Evolutionary conservation across 1,284 basidiomycete species (phyloP).

Genomic region (Irpex sp.): DNA sequence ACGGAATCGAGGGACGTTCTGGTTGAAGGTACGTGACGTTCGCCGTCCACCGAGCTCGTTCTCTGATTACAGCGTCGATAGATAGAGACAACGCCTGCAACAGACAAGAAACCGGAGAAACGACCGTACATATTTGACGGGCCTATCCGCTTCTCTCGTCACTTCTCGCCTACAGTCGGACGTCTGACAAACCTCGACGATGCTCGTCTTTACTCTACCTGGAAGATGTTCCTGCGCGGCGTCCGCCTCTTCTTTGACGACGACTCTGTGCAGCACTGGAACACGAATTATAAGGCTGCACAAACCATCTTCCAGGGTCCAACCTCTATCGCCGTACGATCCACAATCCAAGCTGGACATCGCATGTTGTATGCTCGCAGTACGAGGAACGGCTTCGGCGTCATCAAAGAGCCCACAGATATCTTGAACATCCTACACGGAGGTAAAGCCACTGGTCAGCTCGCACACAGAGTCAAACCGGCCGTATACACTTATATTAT

Average conservation of each 20-base stretch:
- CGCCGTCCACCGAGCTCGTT: neutral
- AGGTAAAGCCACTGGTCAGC: slow-evolving; percentile 25
- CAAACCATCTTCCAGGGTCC: slow-evolving; percentile 68
- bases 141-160: slow-evolving; percentile 65
- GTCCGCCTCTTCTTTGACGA: slow-evolving; percentile 58
- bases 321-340: slow-evolving; percentile 55
- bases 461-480: slow-evolving; percentile 62
- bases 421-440: slow-evolving; percentile 49
- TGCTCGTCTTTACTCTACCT: slow-evolving; percentile 71
- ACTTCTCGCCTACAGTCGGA: slow-evolving; percentile 67
- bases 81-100: slow-evolving; percentile 40
- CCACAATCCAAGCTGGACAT: slow-evolving; percentile 67
- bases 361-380: slow-evolving; percentile 70
- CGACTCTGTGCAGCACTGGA: slow-evolving; percentile 57
- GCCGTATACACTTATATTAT: slow-evolving; percentile 79
- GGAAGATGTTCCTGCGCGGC: slow-evolving; percentile 71
- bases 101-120: slow-evolving; percentile 29
- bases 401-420: slow-evolving; percentile 45
- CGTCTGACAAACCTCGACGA: slow-evolving; percentile 56
- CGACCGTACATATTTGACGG: slow-evolving; percentile 68
- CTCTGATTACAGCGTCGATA: slow-evolving; percentile 17
- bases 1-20: slow-evolving; percentile 56
- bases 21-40: slow-evolving; percentile 52
- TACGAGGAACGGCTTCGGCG: slow-evolving; percentile 58
- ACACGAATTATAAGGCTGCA: slow-evolving; percentile 60